Evolutionary conservation across 164 flowering plant genomes (phyloP), one percentile per base, ranked within the genome.

Genomic region (Magnolia kwangsiensis): DNA sequence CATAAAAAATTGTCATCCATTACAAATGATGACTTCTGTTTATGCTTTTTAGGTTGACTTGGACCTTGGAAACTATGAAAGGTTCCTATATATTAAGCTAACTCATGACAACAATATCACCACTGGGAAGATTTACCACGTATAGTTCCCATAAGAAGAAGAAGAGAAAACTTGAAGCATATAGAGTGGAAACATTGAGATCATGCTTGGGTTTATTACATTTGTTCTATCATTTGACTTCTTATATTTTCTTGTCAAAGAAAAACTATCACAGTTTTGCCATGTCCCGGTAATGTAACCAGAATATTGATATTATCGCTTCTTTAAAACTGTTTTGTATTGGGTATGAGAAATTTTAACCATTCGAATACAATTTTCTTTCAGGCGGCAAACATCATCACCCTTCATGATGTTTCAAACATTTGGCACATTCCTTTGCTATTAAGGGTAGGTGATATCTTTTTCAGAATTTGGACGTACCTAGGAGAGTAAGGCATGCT

Each of bases 11-110:
- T 70, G 37, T 45, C 8, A 37, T 70, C 23, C 4, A 24, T 70
- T 70, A 70, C 58, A 70, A 50, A 23, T 23, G 24, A 23, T 23
- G 24, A 23, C 24, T 23, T 23, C 4, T 50, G 24, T 18, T 69
- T 18, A n/a, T 45, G 21, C 31, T 79, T 94, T n/a, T n/a, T n/a
- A n/a, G n/a, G n/a, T n/a, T 85, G 99, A 96, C 87, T 80, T 96
- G 75, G 99, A 96, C 80, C 98, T 96, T 74, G 99, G 99, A 66
- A 92, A 94, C 85, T 96, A 96, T 78, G 99, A 96, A 81, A 83
- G 99, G 69, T 96, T 96, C 79, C 79, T 94, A 24, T 94, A 91
- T 83, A 81, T 88, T 50, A 90, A 84, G 76, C 78, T 96, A 82
- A 96, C 98, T 16, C 84, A 95, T 51, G 97, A 96, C 77, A 90